A percentile compares a stretch with the other conserved stretches of the same genome.
Conservation (phyloP, 106 monocot genomes). For the Acanthochlamys bracteata region DNA sequence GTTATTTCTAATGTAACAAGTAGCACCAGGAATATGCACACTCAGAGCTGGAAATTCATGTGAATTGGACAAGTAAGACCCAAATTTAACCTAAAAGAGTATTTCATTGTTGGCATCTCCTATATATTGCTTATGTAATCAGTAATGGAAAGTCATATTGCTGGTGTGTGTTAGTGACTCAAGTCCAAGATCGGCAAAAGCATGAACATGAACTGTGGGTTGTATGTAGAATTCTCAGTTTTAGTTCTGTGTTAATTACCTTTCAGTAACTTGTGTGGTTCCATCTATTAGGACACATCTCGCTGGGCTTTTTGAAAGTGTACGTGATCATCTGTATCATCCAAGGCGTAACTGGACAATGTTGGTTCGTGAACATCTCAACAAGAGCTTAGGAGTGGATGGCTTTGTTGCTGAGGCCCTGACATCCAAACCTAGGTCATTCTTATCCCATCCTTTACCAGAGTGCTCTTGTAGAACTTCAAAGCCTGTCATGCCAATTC, state of each 20-base stretch:
- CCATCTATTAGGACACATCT: slow-evolving; percentile 42
- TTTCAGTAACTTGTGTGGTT: background rate
- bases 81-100: no score
- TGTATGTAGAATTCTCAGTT: background rate
- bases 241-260: background rate
- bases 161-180: no score
- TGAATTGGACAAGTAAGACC: no score
- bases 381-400: slow-evolving; percentile 48
- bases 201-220: background rate
- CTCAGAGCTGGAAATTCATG: no score
- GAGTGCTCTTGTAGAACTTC: slow-evolving; percentile 75
- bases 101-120: no score
- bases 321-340: slow-evolving; percentile 48
- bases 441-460: slow-evolving; percentile 76
- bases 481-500: slow-evolving; percentile 1
- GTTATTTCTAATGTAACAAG: no score
- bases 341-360: slow-evolving; percentile 71
- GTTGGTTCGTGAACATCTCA: slow-evolving; percentile 46
- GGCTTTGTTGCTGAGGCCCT: slow-evolving; percentile 40
- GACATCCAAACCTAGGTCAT: slow-evolving; percentile 47
- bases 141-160: no score
- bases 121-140: no score
- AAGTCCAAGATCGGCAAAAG: no score
- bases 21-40: no score
- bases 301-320: slow-evolving; percentile 33